Conservation (phyloP, 768 basidiomycete species). For the Tricholoma terreum region DNA sequence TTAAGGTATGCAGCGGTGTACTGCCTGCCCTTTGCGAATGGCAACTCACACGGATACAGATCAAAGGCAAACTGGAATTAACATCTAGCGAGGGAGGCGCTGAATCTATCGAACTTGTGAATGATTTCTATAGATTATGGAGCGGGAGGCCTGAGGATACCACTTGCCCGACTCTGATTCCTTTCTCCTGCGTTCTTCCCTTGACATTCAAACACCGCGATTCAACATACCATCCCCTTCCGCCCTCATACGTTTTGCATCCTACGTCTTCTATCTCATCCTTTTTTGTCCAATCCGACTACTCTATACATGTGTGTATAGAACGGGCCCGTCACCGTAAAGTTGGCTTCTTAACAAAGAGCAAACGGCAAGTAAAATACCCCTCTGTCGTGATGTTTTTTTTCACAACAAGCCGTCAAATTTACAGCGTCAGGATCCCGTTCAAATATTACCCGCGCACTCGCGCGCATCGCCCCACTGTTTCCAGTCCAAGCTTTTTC, state of each 20-base stretch:
- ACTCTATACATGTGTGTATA: conserved; percentile 43
- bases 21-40: not conserved
- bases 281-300: conserved; percentile 39
- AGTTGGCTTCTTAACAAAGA: conserved; percentile 42
- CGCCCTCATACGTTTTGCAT: conserved; percentile 44
- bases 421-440: conserved; percentile 43
- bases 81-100: conserved; percentile 38
- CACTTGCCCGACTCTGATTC: conserved; percentile 30
- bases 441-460: conserved; percentile 53
- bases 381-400: conserved; percentile 6
- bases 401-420: not conserved
- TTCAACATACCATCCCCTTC: conserved; percentile 32
- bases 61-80: conserved; percentile 41
- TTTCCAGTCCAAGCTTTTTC: conserved; percentile 47
- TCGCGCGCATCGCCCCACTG: conserved; percentile 53
- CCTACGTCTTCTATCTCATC: conserved; percentile 30
- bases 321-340: conserved; percentile 36
- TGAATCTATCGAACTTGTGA: conserved; percentile 30
- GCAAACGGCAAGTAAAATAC: conserved; percentile 38
- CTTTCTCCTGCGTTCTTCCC: conserved; percentile 47
- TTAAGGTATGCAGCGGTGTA: conserved; percentile 37
- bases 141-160: conserved; percentile 9
- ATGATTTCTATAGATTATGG: conserved; percentile 36
- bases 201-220: conserved; percentile 38
- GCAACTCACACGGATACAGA: conserved; percentile 22